phyloP scores from a whole-genome alignment of 1,139 yeast genomes.

The Yamadazyma dendronema region DNA sequence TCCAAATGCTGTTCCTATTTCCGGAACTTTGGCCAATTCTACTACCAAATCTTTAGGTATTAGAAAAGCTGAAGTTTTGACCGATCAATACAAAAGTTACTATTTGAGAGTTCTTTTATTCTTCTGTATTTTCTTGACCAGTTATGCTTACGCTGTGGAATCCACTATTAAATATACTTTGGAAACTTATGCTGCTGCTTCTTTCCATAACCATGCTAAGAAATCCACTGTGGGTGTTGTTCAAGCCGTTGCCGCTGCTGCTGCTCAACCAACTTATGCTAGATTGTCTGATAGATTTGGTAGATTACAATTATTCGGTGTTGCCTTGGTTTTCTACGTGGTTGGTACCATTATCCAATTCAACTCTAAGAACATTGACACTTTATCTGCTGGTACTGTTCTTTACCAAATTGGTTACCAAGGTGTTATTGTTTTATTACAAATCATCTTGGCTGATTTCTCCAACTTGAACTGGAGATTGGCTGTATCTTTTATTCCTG shows the following conservation, averaged over 20 bases:
- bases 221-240: conserved; percentile 65
- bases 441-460: conserved; percentile 61
- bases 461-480: conserved; percentile 72
- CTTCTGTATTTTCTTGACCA: conserved; percentile 53
- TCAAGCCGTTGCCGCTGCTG: conserved; percentile 65
- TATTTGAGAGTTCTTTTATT: conserved; percentile 36
- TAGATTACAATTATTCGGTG: conserved; percentile 53
- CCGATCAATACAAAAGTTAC: conserved; percentile 27
- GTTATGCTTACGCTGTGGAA: conserved; percentile 70
- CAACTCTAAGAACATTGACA: conserved; percentile 60
- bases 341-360: conserved; percentile 73
- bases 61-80: conserved; percentile 41
- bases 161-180: conserved; percentile 49
- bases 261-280: conserved; percentile 69
- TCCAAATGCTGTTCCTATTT: conserved; percentile 6
- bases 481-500: conserved; percentile 58
- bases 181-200: conserved; percentile 54
- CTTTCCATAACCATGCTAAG: conserved; percentile 58
- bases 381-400: conserved; percentile 73
- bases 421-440: conserved; percentile 56
- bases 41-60: conserved; percentile 34
- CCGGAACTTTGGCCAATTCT: conserved; percentile 14
- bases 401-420: conserved; percentile 70
- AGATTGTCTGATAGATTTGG: conserved; percentile 72
- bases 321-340: conserved; percentile 58